phyloP scores from a whole-genome alignment of 805 yeast species.

The Kazachstania martiniae region DNA sequence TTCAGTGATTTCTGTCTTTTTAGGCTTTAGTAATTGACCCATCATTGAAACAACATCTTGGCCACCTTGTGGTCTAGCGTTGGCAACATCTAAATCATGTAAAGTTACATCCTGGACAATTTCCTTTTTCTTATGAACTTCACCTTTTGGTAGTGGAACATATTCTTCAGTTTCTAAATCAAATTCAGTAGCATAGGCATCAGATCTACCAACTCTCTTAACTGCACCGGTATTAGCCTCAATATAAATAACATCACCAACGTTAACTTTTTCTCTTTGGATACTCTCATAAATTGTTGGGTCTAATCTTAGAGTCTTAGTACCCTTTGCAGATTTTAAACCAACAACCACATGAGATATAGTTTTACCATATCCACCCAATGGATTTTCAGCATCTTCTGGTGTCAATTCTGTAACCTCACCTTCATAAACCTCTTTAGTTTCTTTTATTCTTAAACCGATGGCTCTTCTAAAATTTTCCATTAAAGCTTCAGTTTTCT shows the following conservation, averaged over 20 bases:
- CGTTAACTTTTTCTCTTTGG: constrained; percentile 86
- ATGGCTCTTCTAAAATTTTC: constrained; percentile 95
- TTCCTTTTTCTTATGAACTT: constrained; percentile 95
- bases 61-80: constrained; percentile 94
- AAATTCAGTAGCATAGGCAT: constrained; percentile 95
- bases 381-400: constrained; percentile 91
- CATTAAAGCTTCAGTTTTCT: constrained; percentile 92
- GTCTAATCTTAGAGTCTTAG: constrained; percentile 79
- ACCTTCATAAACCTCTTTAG: constrained; percentile 96
- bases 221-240: constrained; percentile 98
- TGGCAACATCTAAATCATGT: constrained; percentile 93
- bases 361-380: constrained; percentile 97
- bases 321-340: constrained; percentile 83
- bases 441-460: constrained; percentile 91
- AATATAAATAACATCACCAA: constrained; percentile 94
- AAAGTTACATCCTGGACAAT: constrained; percentile 94
- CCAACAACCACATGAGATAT: constrained; percentile 91
- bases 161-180: constrained; percentile 98
- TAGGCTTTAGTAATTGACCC: constrained; percentile 94
- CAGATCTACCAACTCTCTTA: constrained; percentile 95
- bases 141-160: constrained; percentile 97
- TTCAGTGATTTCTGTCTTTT: constrained; percentile 94
- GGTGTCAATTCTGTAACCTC: constrained; percentile 94
- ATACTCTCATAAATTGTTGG: constrained; percentile 89
- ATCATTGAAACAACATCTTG: constrained; percentile 92